Evolutionary conservation across 2,329 filamentous ascomycete genomes (phyloP), one percentile per base, ranked within the genome.

Genomic region (Cercospora zeina): DNA sequence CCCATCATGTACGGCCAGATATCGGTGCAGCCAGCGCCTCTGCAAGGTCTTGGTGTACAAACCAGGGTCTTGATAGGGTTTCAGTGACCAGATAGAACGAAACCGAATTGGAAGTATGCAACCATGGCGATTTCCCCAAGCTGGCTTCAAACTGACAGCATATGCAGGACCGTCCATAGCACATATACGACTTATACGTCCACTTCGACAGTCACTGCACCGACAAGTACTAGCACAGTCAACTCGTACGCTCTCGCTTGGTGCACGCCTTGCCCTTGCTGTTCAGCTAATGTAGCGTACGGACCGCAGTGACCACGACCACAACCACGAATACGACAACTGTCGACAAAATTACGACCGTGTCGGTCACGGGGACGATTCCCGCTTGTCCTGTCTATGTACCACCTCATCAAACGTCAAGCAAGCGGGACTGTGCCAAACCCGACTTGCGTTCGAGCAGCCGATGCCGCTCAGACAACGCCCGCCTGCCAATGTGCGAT

Each of bases 401-500:
- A 30, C 54, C 54, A 31, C 21, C 54, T n/a, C 54, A 42, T 37
- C 54, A 57, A 58, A 49, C 55, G 55, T 47, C 55, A 58, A 49
- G 55, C 55, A 37, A 33, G 27, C 49, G 49, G 27, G 9, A 33
- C 55, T 24, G 13, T 49, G 55, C 14, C 55, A 30, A 58, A 58
- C 19, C 55, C 55, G 11, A 30, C 39, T n/a, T 58, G 55, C 30
- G 31, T 58, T 34, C 37, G 21, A 58, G 55, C 55, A n/a, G 49
- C 39, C 37, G 37, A 49, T 16, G 55, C 55, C 11, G 27, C 30
- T 34, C 55, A 58, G 30, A 58, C 55, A 19, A 34, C 55, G 14
- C 34, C 55, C 16, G 55, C 55, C 37, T 58, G 55, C 30, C 55
- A 27, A 34, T 58, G 55, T 58, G 55, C 55, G 19, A 58, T 58